Conservation (phyloP, 2,329 filamentous ascomycete genomes). For the Hypoxylon sp. region DNA sequence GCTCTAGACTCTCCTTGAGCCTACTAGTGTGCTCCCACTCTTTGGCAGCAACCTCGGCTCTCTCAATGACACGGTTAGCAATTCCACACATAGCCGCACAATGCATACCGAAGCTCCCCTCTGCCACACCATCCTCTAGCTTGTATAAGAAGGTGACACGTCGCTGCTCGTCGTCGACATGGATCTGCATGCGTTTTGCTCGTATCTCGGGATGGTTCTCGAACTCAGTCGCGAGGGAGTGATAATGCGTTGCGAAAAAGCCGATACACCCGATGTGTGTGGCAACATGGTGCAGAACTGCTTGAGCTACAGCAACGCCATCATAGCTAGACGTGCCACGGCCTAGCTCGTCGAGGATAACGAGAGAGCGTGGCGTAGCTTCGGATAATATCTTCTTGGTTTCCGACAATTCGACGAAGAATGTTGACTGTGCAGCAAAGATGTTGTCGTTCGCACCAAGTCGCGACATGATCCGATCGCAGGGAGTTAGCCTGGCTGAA, state of each 20-base stretch:
- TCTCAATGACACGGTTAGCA: slow-evolving; percentile 82
- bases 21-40: slow-evolving; percentile 97
- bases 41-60: slow-evolving; percentile 88
- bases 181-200: slow-evolving; percentile 92
- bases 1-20: slow-evolving; percentile 89
- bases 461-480: slow-evolving; percentile 98
- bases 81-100: slow-evolving; percentile 99
- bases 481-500: slow-evolving; percentile 86
- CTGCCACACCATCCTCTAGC: slow-evolving; percentile 91
- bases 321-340: slow-evolving; percentile 96
- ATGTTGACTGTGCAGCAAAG: slow-evolving; percentile 96
- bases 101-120: slow-evolving; percentile 99
- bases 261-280: slow-evolving; percentile 93
- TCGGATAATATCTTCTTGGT: slow-evolving; percentile 98
- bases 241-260: slow-evolving; percentile 98
- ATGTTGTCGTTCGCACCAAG: slow-evolving; percentile 99
- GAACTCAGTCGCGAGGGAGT: slow-evolving; percentile 93
- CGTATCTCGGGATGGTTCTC: slow-evolving; percentile 88
- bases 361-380: slow-evolving; percentile 91
- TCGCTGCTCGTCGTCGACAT: slow-evolving; percentile 86
- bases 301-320: slow-evolving; percentile 95
- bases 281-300: slow-evolving; percentile 95
- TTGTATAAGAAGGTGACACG: slow-evolving; percentile 98
- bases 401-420: slow-evolving; percentile 97
- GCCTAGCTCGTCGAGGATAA: slow-evolving; percentile 96